A percentile compares a stretch with the other conserved stretches of the same genome.
Evolutionary conservation across 805 yeast species (phyloP).

Genomic region (Lachancea cidri): DNA sequence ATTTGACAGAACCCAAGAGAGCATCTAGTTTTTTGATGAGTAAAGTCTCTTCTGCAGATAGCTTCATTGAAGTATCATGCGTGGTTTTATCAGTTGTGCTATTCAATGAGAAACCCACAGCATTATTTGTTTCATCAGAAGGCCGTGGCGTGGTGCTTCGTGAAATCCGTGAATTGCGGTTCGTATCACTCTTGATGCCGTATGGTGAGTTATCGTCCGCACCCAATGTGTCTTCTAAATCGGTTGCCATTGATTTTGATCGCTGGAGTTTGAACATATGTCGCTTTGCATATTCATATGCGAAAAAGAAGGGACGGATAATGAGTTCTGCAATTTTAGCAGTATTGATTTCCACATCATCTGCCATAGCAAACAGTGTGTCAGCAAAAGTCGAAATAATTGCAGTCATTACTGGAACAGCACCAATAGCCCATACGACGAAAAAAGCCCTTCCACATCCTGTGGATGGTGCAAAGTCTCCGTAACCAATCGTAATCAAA

Average conservation of each 20-base stretch:
- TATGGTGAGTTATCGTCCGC: too few relatives aligned
- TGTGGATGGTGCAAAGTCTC: conserved; percentile 60
- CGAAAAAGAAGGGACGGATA: neutral
- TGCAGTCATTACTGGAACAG: conserved; percentile 84
- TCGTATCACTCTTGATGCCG: too few relatives aligned
- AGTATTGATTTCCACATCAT: conserved; percentile 17
- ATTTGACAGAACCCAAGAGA: conserved; percentile 1
- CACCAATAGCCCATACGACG: conserved; percentile 73
- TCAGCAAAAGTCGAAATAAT: conserved; percentile 71
- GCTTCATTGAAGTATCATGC: neutral
- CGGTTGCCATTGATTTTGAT: too few relatives aligned
- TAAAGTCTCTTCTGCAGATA: neutral
- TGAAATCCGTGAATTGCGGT: too few relatives aligned
- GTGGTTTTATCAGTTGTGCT: too few relatives aligned
- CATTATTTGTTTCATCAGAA: too few relatives aligned
- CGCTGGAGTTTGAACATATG: too few relatives aligned
- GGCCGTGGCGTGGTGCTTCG: too few relatives aligned
- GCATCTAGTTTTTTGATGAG: conserved; percentile 2
- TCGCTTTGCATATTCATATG: too few relatives aligned
- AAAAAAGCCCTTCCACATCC: conserved; percentile 70
- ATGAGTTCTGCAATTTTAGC: neutral
- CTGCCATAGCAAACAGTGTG: conserved; percentile 22
- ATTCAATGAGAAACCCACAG: too few relatives aligned
- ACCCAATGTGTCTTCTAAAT: too few relatives aligned
- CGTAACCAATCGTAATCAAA: conserved; percentile 80